A percentile compares a stretch with the other conserved stretches of the same genome.
phyloP scores from a whole-genome alignment of 176 grass and related monocot species.

The Dendrocalamus sinicus region DNA sequence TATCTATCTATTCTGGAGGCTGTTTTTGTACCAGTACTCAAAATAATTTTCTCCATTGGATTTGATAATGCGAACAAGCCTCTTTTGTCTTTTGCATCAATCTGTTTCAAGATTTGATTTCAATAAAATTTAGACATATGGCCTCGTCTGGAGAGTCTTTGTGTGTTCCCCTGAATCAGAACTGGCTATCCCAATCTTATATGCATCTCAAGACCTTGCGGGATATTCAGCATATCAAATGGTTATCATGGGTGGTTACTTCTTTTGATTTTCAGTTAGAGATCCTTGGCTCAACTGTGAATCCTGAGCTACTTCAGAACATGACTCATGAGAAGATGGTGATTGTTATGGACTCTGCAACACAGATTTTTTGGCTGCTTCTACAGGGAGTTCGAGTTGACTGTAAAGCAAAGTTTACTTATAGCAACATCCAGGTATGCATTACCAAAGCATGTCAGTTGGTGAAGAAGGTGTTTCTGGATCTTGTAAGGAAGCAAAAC shows the following conservation, averaged over 20 bases:
- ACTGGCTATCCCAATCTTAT: constrained; percentile 35
- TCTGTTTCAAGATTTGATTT: constrained; percentile 67
- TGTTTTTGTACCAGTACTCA: constrained; percentile 69
- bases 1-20: constrained; percentile 56
- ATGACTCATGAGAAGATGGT: constrained; percentile 47
- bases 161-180: neutral
- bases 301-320: constrained; percentile 51
- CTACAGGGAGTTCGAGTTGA: constrained; percentile 62
- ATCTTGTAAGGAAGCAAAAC: constrained; percentile 44
- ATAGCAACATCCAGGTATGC: constrained; percentile 38
- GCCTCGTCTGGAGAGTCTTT: constrained; percentile 15
- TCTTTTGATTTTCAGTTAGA: constrained; percentile 62
- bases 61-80: constrained; percentile 55
- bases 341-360: constrained; percentile 51
- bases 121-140: constrained; percentile 50
- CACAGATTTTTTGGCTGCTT: constrained; percentile 66
- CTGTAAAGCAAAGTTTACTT: constrained; percentile 37
- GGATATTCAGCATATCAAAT: constrained; percentile 60
- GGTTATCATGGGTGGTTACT: constrained; percentile 73
- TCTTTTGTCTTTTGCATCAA: constrained; percentile 73
- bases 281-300: constrained; percentile 63
- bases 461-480: constrained; percentile 53
- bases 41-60: constrained; percentile 66
- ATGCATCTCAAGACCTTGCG: constrained; percentile 40
- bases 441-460: constrained; percentile 63